Conservation (phyloP, 148 eudicot genomes). For the Hydrangea macrophylla region DNA sequence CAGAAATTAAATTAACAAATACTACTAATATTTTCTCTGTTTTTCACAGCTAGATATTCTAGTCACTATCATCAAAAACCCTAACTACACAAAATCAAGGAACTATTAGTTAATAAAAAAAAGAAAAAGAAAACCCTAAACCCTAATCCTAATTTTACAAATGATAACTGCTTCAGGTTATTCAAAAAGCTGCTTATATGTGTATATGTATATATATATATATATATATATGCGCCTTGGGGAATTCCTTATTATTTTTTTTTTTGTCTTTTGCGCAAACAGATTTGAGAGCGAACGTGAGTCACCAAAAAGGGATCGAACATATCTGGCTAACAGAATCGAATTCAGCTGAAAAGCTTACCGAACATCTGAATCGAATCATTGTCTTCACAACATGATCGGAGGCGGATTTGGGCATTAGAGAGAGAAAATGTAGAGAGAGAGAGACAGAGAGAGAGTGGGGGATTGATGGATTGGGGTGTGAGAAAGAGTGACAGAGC, state of each 20-base stretch:
- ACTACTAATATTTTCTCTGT: neutral
- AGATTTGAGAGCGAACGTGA: slow-evolving; percentile 22
- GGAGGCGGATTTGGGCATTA: neutral
- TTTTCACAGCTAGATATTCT: neutral
- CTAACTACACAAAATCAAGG: slow-evolving; percentile 1
- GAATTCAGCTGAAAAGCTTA: neutral
- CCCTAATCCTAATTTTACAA: neutral
- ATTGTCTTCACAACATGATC: neutral
- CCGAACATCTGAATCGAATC: neutral
- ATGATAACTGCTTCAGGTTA: neutral
- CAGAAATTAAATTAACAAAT: neutral
- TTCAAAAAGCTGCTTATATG: neutral
- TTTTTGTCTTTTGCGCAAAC: slow-evolving; percentile 19
- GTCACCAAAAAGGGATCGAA: slow-evolving; percentile 15
- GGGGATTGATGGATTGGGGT: neutral
- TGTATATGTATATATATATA: neutral
- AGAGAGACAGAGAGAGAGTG: no score
- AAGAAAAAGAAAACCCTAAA: neutral
- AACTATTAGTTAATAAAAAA: neutral
- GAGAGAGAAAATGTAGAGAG: slow-evolving; percentile 5
- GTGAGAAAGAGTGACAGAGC: neutral
- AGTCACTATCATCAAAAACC: neutral
- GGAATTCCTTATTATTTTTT: no score
- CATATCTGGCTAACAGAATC: slow-evolving; percentile 2
- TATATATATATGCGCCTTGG: neutral